Evolutionary conservation across 1,139 yeast species (phyloP).

Genomic region (Pichia sp.): DNA sequence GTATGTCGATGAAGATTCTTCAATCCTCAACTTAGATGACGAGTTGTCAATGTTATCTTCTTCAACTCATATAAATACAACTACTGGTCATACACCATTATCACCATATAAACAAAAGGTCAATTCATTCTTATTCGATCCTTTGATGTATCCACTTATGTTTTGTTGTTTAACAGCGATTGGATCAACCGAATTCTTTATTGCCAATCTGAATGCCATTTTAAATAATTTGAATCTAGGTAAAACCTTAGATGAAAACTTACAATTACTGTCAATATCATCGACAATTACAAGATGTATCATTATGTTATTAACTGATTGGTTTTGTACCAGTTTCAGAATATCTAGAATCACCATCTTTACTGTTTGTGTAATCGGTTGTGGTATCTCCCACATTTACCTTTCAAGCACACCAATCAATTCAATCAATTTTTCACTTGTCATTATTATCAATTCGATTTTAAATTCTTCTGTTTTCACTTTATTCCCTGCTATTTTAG

Average conservation of each 20-base stretch:
- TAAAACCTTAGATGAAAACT: constrained; percentile 21
- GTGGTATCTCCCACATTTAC: constrained; percentile 30
- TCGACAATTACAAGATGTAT: constrained; percentile 31
- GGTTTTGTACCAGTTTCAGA: constrained; percentile 23
- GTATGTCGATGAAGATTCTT: constrained; percentile 27
- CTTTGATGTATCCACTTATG: constrained; percentile 31
- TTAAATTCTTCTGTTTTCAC: constrained; percentile 34
- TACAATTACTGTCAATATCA: constrained; percentile 29
- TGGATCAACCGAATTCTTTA: constrained; percentile 33
- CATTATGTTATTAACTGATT: constrained; percentile 32
- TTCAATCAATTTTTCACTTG: constrained; percentile 21
- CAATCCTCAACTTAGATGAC: constrained; percentile 27
- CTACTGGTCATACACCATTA: neutral
- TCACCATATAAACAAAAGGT: constrained; percentile 22
- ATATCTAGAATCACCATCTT: constrained; percentile 30
- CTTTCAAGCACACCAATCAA: constrained; percentile 27
- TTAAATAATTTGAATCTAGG: constrained; percentile 23
- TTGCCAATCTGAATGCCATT: constrained; percentile 31
- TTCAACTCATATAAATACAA: constrained; percentile 1
- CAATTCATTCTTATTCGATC: constrained; percentile 26
- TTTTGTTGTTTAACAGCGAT: constrained; percentile 30
- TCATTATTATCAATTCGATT: constrained; percentile 28
- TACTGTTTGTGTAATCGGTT: constrained; percentile 23
- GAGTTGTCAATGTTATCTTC: constrained; percentile 27
- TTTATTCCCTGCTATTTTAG: constrained; percentile 33